Base-by-base conservation (phyloP, 2,329 filamentous ascomycete species). In the Aspergillus eucalypticola region DNA sequence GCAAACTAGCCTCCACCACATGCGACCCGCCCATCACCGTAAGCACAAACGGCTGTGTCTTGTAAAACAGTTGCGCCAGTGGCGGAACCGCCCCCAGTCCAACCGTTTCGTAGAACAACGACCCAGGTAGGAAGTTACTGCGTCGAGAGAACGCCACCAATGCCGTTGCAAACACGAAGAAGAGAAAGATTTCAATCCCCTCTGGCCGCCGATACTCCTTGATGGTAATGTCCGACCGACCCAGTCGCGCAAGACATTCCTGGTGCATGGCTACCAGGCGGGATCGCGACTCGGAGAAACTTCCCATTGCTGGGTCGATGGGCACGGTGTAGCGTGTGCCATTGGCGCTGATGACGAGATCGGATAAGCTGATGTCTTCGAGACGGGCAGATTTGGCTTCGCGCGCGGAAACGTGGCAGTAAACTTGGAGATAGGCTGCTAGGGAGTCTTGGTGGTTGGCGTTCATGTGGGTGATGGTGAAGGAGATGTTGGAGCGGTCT, bases 391-490 rank as follows among this genome's bases (percentile, higher is more conserved):
- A 78, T 59, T 84, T 78, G 53, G 88, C 83, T 53, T 83, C 78
- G 61, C 78, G 75, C 7, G 82, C 70, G 15, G 87, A 83, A 48
- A 91, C 79, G 15, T 81, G 75, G 72, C 80, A 82, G 79, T 87
- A 92, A 75, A 92, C 85, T 64, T 87, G 87, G n/a, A 96, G 85
- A 76, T 93, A 96, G 71, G 89, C 84, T 59, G 84, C 79, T 53
- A 96, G 86, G 60, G 91, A 91, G 67, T 86, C 83, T 54, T 83
- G 80, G 78, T 96, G 94, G 75, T 94, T 90, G 46, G 81, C 80
- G 79, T 97, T 96, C 91, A 97, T 95, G 81, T 97, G 93, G 35
- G 82, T 82, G 71, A 94, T 85, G 74, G 92, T 88, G 60, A 88
- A 86, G 60, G 81, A 69, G 71, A 86, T 86, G 60, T 80, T 76